Evolutionary conservation across 139 green algal species (phyloP).

Genomic region (Tetraselmis striata): DNA sequence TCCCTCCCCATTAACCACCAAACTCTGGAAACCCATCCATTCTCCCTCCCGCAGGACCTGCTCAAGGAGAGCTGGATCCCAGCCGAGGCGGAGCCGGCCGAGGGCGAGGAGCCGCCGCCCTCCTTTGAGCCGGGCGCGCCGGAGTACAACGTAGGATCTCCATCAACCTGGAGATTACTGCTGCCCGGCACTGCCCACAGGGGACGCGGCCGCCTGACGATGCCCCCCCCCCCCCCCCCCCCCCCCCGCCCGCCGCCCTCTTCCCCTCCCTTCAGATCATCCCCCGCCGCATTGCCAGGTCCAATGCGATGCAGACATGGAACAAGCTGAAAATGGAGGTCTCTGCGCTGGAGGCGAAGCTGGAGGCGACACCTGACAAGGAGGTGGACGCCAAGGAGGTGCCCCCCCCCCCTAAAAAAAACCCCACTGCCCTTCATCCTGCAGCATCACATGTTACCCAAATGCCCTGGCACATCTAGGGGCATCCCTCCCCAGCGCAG

Average conservation of each 20-base stretch:
- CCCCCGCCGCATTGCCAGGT: constrained; percentile 22
- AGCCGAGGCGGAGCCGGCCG: not conserved
- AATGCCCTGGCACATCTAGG: too few relatives aligned
- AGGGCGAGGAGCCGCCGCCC: not conserved
- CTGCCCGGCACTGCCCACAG: too few relatives aligned
- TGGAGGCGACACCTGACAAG: constrained; percentile 12
- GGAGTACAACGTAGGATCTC: not conserved
- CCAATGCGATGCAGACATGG: constrained; percentile 20
- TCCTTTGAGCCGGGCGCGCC: not conserved
- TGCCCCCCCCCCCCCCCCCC: too few relatives aligned
- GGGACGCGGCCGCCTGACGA: too few relatives aligned
- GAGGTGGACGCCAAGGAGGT: constrained; percentile 20
- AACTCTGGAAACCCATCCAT: too few relatives aligned
- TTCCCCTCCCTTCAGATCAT: constrained; percentile 33
- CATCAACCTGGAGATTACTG: too few relatives aligned
- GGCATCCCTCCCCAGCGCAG: too few relatives aligned
- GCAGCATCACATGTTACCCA: too few relatives aligned
- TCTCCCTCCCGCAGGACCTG: not conserved
- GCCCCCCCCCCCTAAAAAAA: too few relatives aligned
- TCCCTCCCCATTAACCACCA: too few relatives aligned
- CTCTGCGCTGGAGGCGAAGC: constrained; percentile 27
- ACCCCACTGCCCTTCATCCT: too few relatives aligned
- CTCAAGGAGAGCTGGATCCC: not conserved
- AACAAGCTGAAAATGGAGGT: constrained; percentile 25
- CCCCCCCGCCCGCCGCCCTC: too few relatives aligned